A percentile compares a stretch with the other conserved stretches of the same genome.
phyloP scores from a whole-genome alignment of 2,329 filamentous ascomycete genomes.

The Stagonosporopsis chrysanthemi region DNA sequence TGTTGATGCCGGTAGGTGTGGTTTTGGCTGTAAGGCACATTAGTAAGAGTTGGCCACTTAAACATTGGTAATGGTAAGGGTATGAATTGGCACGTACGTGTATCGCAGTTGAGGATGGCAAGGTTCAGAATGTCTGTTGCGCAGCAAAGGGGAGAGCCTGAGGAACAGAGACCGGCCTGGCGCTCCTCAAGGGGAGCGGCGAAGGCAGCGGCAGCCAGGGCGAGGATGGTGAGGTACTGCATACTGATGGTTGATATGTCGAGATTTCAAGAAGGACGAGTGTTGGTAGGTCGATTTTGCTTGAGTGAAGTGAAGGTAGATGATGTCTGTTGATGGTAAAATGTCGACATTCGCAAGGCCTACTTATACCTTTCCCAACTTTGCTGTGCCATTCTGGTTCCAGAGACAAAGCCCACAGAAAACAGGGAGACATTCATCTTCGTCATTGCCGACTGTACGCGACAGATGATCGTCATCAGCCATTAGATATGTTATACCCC shows the following conservation, averaged over 20 bases:
- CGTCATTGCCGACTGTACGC: constrained; percentile 13
- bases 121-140: constrained; percentile 67
- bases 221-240: constrained; percentile 46
- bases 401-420: background rate
- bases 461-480: constrained; percentile 5
- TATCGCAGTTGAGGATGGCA: constrained; percentile 64
- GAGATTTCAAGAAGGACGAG: constrained; percentile 14
- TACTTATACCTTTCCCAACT: constrained; percentile 43
- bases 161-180: constrained; percentile 46
- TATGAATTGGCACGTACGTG: constrained; percentile 54
- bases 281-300: constrained; percentile 13
- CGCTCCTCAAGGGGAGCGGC: constrained; percentile 44
- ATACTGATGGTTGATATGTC: constrained; percentile 35
- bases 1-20: constrained; percentile 50
- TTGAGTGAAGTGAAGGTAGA: constrained; percentile 27
- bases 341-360: constrained; percentile 25
- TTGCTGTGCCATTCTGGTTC: constrained; percentile 3
- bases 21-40: constrained; percentile 39
- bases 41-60: background rate
- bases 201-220: constrained; percentile 42
- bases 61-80: background rate
- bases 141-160: constrained; percentile 62
- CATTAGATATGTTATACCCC: constrained; percentile 10
- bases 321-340: constrained; percentile 36
- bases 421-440: constrained; percentile 16